Percentiles rank a stretch among this genome's conserved stretches.
Evolutionary conservation across 176 grass and related monocot genomes (phyloP).

Genomic region (Oryza punctata): DNA sequence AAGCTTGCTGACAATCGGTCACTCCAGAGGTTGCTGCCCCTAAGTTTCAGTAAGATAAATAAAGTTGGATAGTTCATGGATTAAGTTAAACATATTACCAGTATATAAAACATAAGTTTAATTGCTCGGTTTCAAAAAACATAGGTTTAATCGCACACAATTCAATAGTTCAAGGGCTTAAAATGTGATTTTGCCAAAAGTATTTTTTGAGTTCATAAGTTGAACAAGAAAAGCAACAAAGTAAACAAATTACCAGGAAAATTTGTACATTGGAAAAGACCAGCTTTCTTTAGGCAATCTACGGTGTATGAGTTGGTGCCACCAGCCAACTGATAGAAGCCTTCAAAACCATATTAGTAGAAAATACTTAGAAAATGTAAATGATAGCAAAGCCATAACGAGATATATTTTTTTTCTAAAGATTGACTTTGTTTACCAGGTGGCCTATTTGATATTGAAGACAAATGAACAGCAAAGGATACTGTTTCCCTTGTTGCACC

Average conservation of each 20-base stretch:
- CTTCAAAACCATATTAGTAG: conserved; percentile 51
- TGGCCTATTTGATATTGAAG: conserved; percentile 60
- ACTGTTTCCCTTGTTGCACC: conserved; percentile 88
- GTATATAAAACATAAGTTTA: neutral
- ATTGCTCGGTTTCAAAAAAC: neutral
- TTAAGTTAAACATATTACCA: neutral
- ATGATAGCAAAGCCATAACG: neutral
- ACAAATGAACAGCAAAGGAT: conserved; percentile 74
- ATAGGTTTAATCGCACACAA: neutral
- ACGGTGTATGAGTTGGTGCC: conserved; percentile 80
- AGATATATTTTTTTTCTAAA: neutral
- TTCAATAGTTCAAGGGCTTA: neutral
- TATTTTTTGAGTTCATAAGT: neutral
- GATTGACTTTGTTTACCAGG: conserved; percentile 53
- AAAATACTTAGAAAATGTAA: conserved; percentile 34
- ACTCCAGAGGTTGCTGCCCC: conserved; percentile 14
- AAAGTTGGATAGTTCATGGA: neutral
- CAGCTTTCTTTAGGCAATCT: conserved; percentile 75
- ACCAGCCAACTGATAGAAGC: conserved; percentile 92
- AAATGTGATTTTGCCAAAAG: neutral
- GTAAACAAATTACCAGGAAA: conserved; percentile 46
- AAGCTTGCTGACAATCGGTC: conserved; percentile 40
- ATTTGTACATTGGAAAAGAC: conserved; percentile 54
- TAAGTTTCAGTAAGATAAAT: conserved; percentile 25
- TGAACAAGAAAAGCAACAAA: neutral